phyloP scores from a whole-genome alignment of 192 early-diverging fungal genomes.

The Coemansia sp. region DNA sequence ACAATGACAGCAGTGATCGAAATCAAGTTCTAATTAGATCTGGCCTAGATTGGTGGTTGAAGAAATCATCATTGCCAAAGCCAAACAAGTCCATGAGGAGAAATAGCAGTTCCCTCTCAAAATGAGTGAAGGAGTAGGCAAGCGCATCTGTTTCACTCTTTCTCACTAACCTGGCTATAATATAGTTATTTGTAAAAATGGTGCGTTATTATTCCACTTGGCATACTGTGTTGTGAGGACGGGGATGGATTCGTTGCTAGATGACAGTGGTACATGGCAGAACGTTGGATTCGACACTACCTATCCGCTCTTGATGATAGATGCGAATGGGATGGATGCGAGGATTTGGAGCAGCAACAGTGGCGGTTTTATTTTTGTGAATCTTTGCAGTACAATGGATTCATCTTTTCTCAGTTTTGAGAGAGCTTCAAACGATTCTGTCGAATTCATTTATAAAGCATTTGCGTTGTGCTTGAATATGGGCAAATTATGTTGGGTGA shows the following conservation, averaged over 20 bases:
- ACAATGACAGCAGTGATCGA: neutral
- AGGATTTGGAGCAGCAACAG: neutral
- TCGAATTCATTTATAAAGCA: too few relatives aligned
- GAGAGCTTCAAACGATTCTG: too few relatives aligned
- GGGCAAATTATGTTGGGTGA: too few relatives aligned
- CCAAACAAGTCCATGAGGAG: neutral
- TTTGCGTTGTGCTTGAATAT: too few relatives aligned
- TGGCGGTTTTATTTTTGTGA: neutral
- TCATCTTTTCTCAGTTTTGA: too few relatives aligned
- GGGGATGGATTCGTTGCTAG: conserved; percentile 8
- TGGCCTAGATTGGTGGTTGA: too few relatives aligned
- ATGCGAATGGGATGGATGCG: conserved; percentile 19
- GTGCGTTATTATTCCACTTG: conserved; percentile 25
- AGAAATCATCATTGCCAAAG: too few relatives aligned
- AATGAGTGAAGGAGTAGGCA: neutral
- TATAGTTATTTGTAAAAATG: conserved; percentile 38
- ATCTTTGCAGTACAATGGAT: neutral
- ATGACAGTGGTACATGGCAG: neutral
- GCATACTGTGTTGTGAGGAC: conserved; percentile 1
- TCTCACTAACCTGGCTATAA: conserved; percentile 10
- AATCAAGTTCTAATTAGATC: too few relatives aligned
- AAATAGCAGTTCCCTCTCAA: conserved; percentile 1
- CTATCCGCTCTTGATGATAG: neutral
- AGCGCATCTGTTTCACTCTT: conserved; percentile 3
- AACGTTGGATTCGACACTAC: conserved; percentile 1